A percentile compares a stretch with the other conserved stretches of the same genome.
Conservation (phyloP, 108 stramenopile species). For the Fragilariopsis cylindrus region DNA sequence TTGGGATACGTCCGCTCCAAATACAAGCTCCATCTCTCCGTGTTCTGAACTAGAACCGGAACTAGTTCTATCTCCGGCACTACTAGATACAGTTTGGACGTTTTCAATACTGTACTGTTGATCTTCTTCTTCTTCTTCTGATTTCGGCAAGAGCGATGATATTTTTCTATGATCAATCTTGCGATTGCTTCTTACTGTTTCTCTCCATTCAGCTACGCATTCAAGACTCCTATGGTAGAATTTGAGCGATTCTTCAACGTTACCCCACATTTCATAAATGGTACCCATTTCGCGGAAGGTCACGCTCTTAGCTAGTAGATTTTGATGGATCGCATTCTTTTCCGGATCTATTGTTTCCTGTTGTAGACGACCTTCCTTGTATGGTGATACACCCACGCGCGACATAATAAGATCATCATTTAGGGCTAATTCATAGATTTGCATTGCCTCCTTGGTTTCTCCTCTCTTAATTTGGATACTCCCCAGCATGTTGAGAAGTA, state of each 20-base stretch:
- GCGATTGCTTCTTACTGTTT: constrained; percentile 8
- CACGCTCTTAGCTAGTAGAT: constrained; percentile 54
- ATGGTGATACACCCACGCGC: constrained; percentile 4
- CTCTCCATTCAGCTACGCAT: constrained; percentile 53
- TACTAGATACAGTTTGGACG: constrained; percentile 15
- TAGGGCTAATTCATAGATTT: constrained; percentile 72
- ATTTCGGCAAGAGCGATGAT: neutral
- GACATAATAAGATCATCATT: constrained; percentile 43
- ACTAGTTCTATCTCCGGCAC: neutral
- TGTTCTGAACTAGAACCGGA: constrained; percentile 19
- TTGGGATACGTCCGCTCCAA: constrained; percentile 33
- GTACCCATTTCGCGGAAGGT: constrained; percentile 85
- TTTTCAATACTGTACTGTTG: constrained; percentile 9
- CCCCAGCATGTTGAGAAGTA: constrained; percentile 84
- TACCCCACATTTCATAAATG: constrained; percentile 70
- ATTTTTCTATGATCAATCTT: neutral
- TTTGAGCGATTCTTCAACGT: constrained; percentile 63
- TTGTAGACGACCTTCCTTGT: neutral
- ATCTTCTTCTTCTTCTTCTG: neutral
- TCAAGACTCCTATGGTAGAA: constrained; percentile 82
- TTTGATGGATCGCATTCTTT: constrained; percentile 7
- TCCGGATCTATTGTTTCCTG: constrained; percentile 6
- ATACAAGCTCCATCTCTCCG: constrained; percentile 64
- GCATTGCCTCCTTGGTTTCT: constrained; percentile 76
- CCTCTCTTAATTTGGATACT: constrained; percentile 76